Evolutionary conservation across 352 stramenopile species (phyloP).

Genomic region (Aphanomyces invadans): DNA sequence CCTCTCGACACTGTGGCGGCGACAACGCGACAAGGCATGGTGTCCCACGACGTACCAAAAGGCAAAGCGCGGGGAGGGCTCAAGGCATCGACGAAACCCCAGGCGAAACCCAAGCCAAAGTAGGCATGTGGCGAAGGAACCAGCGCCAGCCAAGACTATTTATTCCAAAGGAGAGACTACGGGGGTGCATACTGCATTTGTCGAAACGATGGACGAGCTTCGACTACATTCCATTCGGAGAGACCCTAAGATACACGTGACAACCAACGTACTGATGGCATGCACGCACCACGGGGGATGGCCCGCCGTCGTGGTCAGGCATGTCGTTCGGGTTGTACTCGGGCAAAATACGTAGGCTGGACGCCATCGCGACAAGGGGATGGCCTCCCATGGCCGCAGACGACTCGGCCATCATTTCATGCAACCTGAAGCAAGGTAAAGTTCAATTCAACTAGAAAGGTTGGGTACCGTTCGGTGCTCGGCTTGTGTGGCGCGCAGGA

Average conservation of each 20-base stretch:
- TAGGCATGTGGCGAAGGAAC: background rate
- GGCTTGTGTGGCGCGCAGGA: background rate
- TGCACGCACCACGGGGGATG: background rate
- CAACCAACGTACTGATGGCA: background rate
- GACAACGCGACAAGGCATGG: constrained; percentile 3
- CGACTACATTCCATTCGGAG: background rate
- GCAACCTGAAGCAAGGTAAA: background rate
- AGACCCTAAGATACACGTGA: background rate
- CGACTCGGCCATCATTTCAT: background rate
- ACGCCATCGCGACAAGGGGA: constrained; percentile 10
- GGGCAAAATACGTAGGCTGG: constrained; percentile 1
- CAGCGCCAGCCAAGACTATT: background rate
- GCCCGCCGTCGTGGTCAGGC: background rate
- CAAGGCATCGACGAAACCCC: background rate
- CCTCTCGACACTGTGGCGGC: constrained; percentile 2
- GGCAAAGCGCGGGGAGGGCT: background rate
- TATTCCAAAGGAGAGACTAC: no score
- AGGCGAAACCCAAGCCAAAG: background rate
- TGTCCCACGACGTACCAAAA: no score
- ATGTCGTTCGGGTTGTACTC: constrained; percentile 8
- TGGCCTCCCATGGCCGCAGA: background rate
- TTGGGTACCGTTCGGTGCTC: background rate
- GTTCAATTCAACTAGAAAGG: background rate
- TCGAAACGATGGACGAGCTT: background rate
- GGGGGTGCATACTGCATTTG: background rate